phyloP scores from a whole-genome alignment of 2,329 filamentous ascomycete species.

The Aspergillus jensenii region DNA sequence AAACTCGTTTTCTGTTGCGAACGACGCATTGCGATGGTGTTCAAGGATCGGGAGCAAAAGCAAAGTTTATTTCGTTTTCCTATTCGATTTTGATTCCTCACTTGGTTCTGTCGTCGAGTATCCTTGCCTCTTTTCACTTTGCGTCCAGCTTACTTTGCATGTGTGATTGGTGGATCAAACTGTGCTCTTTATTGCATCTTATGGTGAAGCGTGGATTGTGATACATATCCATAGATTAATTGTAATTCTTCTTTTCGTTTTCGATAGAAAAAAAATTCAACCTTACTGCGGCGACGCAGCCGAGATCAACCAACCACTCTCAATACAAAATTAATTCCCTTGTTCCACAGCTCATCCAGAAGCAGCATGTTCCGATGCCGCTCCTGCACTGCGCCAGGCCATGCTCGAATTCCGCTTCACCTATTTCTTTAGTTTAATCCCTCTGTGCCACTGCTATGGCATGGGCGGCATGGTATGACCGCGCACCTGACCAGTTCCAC shows the following conservation, averaged over 20 bases:
- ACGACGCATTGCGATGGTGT: conserved; percentile 15
- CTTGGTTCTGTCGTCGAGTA: background rate
- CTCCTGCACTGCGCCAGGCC: background rate
- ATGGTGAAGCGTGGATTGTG: conserved; percentile 8
- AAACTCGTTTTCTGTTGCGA: conserved; percentile 2
- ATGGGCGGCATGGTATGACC: background rate
- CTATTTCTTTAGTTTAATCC: background rate
- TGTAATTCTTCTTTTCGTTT: background rate
- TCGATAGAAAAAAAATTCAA: background rate
- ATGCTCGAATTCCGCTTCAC: background rate
- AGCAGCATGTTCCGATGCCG: background rate
- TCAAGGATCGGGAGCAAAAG: conserved; percentile 5
- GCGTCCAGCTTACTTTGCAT: background rate
- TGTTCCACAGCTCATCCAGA: background rate
- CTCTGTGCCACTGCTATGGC: background rate
- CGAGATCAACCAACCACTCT: background rate
- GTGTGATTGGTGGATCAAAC: conserved; percentile 2
- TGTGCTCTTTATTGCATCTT: conserved; percentile 5
- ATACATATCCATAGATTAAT: conserved; percentile 7
- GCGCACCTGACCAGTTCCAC: conserved; percentile 1
- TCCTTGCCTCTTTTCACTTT: conserved; percentile 1
- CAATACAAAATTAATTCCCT: background rate
- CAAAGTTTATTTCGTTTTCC: conserved; percentile 3
- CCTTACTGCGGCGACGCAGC: conserved; percentile 4
- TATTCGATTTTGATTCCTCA: background rate